phyloP scores from a whole-genome alignment of 345 rosid genomes.

The Gossypium rotundifolium region DNA sequence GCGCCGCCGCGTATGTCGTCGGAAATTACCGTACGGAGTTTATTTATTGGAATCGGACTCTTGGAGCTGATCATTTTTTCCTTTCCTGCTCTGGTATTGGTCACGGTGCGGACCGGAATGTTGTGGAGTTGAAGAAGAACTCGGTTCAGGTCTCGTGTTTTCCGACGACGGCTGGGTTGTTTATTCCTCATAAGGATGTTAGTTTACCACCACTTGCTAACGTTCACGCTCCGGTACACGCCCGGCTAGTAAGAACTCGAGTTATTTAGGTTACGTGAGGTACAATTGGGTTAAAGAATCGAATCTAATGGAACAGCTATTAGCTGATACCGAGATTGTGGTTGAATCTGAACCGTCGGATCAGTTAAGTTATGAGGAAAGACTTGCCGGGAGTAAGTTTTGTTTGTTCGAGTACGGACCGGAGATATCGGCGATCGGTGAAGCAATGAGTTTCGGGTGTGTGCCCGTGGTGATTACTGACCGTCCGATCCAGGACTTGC shows the following conservation, averaged over 20 bases:
- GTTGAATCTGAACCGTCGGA: slow-evolving; percentile 44
- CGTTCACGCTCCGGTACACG: not conserved
- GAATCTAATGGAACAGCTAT: slow-evolving; percentile 19
- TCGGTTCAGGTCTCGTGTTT: slow-evolving; percentile 57
- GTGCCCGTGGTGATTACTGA: slow-evolving; percentile 46
- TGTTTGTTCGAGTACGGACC: slow-evolving; percentile 46
- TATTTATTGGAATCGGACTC: slow-evolving; percentile 65
- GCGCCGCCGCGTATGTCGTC: slow-evolving; percentile 30
- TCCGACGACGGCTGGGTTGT: slow-evolving; percentile 32
- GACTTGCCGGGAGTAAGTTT: slow-evolving; percentile 33
- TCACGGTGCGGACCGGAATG: slow-evolving; percentile 38
- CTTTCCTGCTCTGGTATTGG: slow-evolving; percentile 37
- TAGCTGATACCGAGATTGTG: slow-evolving; percentile 32
- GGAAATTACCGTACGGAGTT: slow-evolving; percentile 24
- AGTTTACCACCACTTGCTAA: slow-evolving; percentile 35
- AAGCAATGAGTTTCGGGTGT: slow-evolving; percentile 52
- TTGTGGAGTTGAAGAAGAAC: slow-evolving; percentile 57
- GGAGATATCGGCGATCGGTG: slow-evolving; percentile 32
- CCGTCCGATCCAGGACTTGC: slow-evolving; percentile 56
- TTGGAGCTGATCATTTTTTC: slow-evolving; percentile 58
- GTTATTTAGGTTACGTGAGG: slow-evolving; percentile 29
- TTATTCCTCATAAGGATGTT: slow-evolving; percentile 55
- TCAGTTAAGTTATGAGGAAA: slow-evolving; percentile 19
- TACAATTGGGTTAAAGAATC: slow-evolving; percentile 24
- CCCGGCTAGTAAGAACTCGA: slow-evolving; percentile 8